Base-by-base conservation (phyloP, 257 asterid genomes). In the Perilla frutescens region DNA sequence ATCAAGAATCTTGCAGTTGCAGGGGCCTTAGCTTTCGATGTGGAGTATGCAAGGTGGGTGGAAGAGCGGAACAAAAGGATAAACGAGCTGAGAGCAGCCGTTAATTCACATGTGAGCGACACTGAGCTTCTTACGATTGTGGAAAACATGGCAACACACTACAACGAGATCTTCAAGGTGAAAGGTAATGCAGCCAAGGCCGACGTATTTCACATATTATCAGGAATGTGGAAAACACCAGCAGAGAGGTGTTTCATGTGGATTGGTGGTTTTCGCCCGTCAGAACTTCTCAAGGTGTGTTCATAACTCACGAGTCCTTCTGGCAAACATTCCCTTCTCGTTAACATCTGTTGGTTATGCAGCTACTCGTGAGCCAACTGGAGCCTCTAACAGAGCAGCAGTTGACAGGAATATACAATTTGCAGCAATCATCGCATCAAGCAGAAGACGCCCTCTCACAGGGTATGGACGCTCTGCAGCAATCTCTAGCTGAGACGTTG, bases 341-440 rank as follows among this genome's bases (percentile, higher is more conserved):
- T 6, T 6, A 3, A 50, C 40, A 48, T 75, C 44, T 70, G 58
- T 71, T 68, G 71, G 31, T 43, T 72, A 48, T 81, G 85, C 91
- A 93, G 97, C 92, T 93, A 63, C 88, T 93, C 4, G 84, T 53
- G 60, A 79, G 55, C 81, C 96, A 89, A 76, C 80, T 93, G 81
- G 98, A 93, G 91, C 96, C 97, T 37, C 83, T 89, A 1, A 88
- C 97, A 0, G 98, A 93, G 86, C 96, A 93, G 75, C 98, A 93
- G 81, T 34, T 83, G 81, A 66, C 62, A 0, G 89, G 89, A 63
- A 79, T 93, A 8, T 78, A 81, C 62, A 83, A 78, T 15, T 68
- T 83, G 81, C 84, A 77, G 73, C 84, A 83, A 48, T 74, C 87
- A 10, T 83, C 87, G 2, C 76, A 74, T 9, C 83, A 80, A 71